phyloP scores from a whole-genome alignment of 2,329 filamentous ascomycete species.

The Aspergillus persii region DNA sequence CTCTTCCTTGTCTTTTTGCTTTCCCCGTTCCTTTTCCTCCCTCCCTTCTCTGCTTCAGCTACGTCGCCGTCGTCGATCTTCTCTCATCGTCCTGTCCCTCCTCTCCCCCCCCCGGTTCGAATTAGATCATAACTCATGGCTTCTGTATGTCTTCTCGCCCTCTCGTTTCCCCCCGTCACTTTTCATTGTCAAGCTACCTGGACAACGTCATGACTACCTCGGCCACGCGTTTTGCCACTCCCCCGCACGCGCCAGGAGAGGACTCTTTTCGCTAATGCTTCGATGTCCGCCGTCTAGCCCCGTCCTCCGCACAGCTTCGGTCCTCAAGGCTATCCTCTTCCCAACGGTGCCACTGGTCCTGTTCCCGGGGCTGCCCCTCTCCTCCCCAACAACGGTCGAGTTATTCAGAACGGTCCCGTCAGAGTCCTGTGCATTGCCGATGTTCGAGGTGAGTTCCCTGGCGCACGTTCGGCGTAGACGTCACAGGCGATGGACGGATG shows the following conservation, averaged over 20 bases:
- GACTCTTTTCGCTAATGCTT: conserved; percentile 20
- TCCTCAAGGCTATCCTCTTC: conserved; percentile 44
- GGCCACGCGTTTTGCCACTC: conserved; percentile 11
- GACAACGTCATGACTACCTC: conserved; percentile 16
- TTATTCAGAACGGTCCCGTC: conserved; percentile 48
- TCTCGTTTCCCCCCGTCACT: conserved; percentile 14
- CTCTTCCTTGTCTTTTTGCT: conserved; percentile 15
- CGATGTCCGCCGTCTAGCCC: conserved; percentile 30
- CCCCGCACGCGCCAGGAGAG: conserved; percentile 6
- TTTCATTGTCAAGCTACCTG: conserved; percentile 15
- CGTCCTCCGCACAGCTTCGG: conserved; percentile 44
- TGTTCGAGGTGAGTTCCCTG: conserved; percentile 44
- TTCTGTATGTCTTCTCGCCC: conserved; percentile 42
- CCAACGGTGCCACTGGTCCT: conserved; percentile 47
- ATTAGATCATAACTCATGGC: conserved; percentile 39
- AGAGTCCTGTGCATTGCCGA: conserved; percentile 52
- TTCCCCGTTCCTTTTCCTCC: conserved; percentile 11
- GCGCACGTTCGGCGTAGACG: neutral
- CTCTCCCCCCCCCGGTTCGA: conserved; percentile 10
- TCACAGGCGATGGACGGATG: conserved; percentile 1
- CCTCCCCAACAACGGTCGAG: conserved; percentile 50
- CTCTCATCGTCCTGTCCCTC: conserved; percentile 2
- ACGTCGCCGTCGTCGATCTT: conserved; percentile 5
- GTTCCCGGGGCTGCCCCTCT: conserved; percentile 48
- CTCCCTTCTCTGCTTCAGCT: conserved; percentile 3